A percentile compares a stretch with the other conserved stretches of the same genome.
Evolutionary conservation across 2,329 filamentous ascomycete genomes (phyloP).

Genomic region (Aspergillus pseudonomiae): DNA sequence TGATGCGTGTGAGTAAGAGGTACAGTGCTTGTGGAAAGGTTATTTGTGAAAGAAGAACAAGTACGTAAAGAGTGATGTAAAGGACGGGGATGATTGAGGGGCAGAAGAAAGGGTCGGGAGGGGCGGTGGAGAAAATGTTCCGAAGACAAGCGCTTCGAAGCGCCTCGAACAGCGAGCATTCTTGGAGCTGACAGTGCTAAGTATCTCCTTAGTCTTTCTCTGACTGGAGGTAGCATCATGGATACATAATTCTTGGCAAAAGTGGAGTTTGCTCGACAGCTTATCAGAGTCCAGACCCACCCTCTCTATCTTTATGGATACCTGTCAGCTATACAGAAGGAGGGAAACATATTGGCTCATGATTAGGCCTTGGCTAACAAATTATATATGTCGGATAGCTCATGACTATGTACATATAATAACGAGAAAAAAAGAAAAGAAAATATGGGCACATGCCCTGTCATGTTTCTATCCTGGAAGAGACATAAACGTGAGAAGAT

Average conservation of each 20-base stretch:
- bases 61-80: slow-evolving; percentile 15
- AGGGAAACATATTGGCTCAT: too few relatives aligned
- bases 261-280: slow-evolving; percentile 11
- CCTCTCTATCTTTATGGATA: too few relatives aligned
- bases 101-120: slow-evolving; percentile 16
- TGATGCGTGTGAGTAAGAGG: slow-evolving; percentile 16
- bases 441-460: not conserved
- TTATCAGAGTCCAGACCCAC: not conserved
- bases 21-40: slow-evolving; percentile 16
- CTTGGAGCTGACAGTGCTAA: slow-evolving; percentile 1
- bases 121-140: slow-evolving; percentile 23
- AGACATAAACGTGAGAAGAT: not conserved
- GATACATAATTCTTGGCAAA: slow-evolving; percentile 18
- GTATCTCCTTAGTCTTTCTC: not conserved
- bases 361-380: too few relatives aligned
- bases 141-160: slow-evolving; percentile 25
- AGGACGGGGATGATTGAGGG: slow-evolving; percentile 19
- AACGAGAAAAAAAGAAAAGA: not conserved
- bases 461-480: not conserved
- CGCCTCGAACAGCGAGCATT: slow-evolving; percentile 27
- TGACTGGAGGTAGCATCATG: not conserved
- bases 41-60: slow-evolving; percentile 22
- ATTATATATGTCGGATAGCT: slow-evolving; percentile 10
- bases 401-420: slow-evolving; percentile 10
- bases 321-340: too few relatives aligned